Evolutionary conservation across 306 rosid genomes (phyloP), one percentile per base, ranked within the genome.

Genomic region (Inga laurina): DNA sequence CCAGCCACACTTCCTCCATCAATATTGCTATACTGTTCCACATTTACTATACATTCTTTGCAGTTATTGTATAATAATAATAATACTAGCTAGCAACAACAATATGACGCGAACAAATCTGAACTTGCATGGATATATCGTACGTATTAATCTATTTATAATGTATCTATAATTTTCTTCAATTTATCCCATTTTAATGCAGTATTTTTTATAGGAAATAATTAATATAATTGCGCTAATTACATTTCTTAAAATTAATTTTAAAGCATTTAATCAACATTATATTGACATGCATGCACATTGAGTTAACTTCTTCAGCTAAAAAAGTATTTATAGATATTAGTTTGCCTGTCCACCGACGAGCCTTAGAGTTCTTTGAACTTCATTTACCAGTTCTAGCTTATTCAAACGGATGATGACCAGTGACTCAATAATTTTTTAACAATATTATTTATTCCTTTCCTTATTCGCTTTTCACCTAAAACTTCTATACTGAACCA

Each of bases 391-490:
- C 27, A 56, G 22, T n/a, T 9, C 32, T 8, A 59, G 15, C 65
- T 59, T 64, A 5, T 30, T 64, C 8, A 11, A 64, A 64, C 7
- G 41, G 30, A 57, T 13, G 34, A 2, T 64, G 41, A 64, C 35
- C 18, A 2, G 9, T 64, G 41, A 3, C 21, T 64, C 41, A 30
- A 66, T 66, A 66, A 66, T 34, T 32, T 34, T 32, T 18, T 6
- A 34, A 34, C 64, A n/a, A n/a, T 54, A 54, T 16, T 14, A 32
- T 30, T 65, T 32, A 4, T 15, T 32, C 11, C 22, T 16, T 37
- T 68, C 43, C 39, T 67, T 22, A 65, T 46, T 78, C 37, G 7
- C 66, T 67, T 66, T 67, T 11, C 75, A 49, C 82, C 75, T 48
- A 78, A 49, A 66, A 52, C 10, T 1, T 49, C 19, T 14, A 49